Evolutionary conservation across 148 eudicot genomes (phyloP).

Genomic region (Diospyros lotus): DNA sequence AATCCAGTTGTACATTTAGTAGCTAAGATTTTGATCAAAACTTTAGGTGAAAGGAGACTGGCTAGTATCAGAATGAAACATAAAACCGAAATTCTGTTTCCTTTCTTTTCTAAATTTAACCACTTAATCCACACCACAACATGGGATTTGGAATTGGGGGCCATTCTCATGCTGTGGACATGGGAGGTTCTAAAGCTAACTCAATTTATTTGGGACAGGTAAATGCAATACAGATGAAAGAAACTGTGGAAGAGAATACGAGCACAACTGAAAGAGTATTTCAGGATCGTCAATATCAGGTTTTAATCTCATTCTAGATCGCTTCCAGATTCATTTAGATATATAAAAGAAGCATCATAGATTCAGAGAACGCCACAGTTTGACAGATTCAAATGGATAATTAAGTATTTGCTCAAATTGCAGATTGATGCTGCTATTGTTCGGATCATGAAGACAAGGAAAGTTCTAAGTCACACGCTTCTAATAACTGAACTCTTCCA

Average conservation of each 20-base stretch:
- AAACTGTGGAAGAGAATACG: constrained; percentile 93
- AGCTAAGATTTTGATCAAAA: neutral
- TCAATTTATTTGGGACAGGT: constrained; percentile 41
- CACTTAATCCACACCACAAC: too few relatives aligned
- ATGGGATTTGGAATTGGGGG: too few relatives aligned
- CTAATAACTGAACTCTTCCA: constrained; percentile 95
- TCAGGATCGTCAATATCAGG: constrained; percentile 97
- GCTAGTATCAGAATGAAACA: neutral
- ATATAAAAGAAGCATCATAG: neutral
- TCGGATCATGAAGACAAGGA: constrained; percentile 97
- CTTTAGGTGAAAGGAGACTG: neutral
- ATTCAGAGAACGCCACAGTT: neutral
- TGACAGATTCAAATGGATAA: constrained; percentile 1
- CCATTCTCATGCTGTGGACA: neutral
- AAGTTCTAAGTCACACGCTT: constrained; percentile 92
- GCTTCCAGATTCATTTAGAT: neutral
- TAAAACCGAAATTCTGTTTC: neutral
- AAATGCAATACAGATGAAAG: constrained; percentile 97
- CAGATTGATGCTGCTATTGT: constrained; percentile 99
- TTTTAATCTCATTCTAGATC: neutral
- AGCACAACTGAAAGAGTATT: constrained; percentile 96
- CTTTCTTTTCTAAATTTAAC: neutral
- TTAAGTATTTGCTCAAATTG: neutral
- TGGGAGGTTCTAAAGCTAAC: neutral
- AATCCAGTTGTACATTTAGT: neutral